Evolutionary conservation across 768 basidiomycete genomes (phyloP).

Genomic region (Solioccasus polychromus): DNA sequence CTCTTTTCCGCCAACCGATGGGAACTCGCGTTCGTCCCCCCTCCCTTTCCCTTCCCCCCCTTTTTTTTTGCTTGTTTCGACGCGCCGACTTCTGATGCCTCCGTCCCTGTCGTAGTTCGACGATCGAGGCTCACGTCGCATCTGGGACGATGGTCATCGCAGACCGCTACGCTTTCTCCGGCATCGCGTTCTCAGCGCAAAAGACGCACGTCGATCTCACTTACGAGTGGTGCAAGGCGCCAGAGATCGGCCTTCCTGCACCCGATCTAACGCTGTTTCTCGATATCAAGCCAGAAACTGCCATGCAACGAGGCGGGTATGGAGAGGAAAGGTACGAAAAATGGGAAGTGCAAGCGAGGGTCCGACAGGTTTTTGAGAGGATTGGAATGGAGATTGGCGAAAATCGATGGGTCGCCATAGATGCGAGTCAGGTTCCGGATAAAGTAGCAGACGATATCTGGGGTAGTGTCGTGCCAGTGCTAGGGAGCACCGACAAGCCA

Average conservation of each 20-base stretch:
- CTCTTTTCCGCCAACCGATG: slow-evolving; percentile 97
- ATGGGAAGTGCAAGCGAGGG: slow-evolving; percentile 67
- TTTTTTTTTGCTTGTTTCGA: no score
- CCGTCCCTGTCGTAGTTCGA: slow-evolving; percentile 11
- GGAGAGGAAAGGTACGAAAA: slow-evolving; percentile 88
- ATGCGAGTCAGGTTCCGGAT: slow-evolving; percentile 53
- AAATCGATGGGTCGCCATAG: slow-evolving; percentile 52
- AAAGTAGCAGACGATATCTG: slow-evolving; percentile 57
- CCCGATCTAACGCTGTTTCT: slow-evolving; percentile 91
- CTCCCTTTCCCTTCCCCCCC: neutral
- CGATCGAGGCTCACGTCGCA: slow-evolving; percentile 56
- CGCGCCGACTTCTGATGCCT: no score
- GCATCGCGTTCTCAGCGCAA: slow-evolving; percentile 81
- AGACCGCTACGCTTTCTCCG: slow-evolving; percentile 96
- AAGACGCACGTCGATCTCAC: slow-evolving; percentile 50
- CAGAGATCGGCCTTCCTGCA: slow-evolving; percentile 83
- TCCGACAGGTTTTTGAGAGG: slow-evolving; percentile 55
- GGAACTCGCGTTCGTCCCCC: slow-evolving; percentile 75
- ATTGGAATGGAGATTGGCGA: slow-evolving; percentile 52
- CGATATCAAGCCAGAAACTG: slow-evolving; percentile 69
- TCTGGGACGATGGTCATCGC: slow-evolving; percentile 75
- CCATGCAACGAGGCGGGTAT: slow-evolving; percentile 71
- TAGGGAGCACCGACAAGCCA: slow-evolving; percentile 36
- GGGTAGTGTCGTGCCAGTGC: slow-evolving; percentile 44
- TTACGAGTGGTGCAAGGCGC: slow-evolving; percentile 80